phyloP scores from a whole-genome alignment of 2,329 filamentous ascomycete species.

The Botrytis medusae region DNA sequence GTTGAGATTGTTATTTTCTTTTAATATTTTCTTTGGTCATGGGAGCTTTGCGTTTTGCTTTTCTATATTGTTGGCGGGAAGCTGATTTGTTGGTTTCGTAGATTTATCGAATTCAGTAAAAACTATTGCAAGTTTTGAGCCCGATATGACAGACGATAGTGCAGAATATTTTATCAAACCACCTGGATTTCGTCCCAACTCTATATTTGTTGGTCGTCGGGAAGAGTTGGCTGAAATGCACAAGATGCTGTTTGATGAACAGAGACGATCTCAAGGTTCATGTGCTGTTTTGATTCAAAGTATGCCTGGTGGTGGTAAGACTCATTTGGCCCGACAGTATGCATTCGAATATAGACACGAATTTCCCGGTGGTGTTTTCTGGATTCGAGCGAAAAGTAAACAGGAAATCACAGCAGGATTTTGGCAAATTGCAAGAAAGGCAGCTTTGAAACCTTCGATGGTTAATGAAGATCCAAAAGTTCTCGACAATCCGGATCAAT shows the following conservation, averaged over 20 bases:
- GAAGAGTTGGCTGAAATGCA: conserved; percentile 59
- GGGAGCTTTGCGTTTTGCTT: conserved; percentile 13
- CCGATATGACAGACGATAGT: conserved; percentile 27
- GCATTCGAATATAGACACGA: conserved; percentile 58
- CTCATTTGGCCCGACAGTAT: conserved; percentile 67
- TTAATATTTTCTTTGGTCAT: conserved; percentile 10
- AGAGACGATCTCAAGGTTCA: conserved; percentile 56
- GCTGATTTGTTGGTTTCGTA: conserved; percentile 39
- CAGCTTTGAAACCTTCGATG: conserved; percentile 44
- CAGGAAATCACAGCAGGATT: conserved; percentile 61
- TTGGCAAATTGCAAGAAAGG: conserved; percentile 63
- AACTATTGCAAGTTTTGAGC: conserved; percentile 32
- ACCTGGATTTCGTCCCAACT: conserved; percentile 61
- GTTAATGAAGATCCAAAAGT: conserved; percentile 38
- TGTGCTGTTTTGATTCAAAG: conserved; percentile 64
- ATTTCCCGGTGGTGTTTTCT: conserved; percentile 68
- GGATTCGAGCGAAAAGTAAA: conserved; percentile 62
- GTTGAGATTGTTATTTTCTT: background rate
- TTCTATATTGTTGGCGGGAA: conserved; percentile 28
- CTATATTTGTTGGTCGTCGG: conserved; percentile 60
- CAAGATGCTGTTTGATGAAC: conserved; percentile 56
- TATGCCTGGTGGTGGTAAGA: conserved; percentile 67
- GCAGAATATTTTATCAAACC: conserved; percentile 47
- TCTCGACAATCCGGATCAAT: conserved; percentile 43
- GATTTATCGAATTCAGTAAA: conserved; percentile 32